Base-by-base conservation (phyloP, 2,329 filamentous ascomycete species). In the Hypoxylon sp. region DNA sequence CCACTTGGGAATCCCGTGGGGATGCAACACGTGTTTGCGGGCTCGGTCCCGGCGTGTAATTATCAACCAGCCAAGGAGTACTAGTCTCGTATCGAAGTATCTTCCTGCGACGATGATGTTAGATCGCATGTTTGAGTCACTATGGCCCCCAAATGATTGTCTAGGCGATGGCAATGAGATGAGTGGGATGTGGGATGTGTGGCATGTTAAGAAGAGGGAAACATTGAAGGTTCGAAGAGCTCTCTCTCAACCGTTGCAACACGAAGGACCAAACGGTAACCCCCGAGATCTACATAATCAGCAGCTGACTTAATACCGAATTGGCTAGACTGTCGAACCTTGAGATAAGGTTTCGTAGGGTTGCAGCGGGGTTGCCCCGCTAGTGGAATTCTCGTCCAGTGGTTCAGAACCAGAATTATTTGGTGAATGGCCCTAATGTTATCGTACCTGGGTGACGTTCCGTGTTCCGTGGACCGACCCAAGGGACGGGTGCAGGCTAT, bases 331-430 rank as follows among this genome's bases (percentile, higher is more conserved):
- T 58, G 4, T 24, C 14, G 24, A 53, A 47, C 29, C 39, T 54
- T 56, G 13, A 71, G 65, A 66, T 71, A 71, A 71, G 55, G 65
- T 71, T 71, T 56, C 55, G 48, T 62, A 66, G 65, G 62, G 68
- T 68, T 68, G 52, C 61, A 59, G 68, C 47, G 57, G 68, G 64
- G 61, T 65, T 42, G 33, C 33, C 52, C 60, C 57, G 19, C 37
- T 37, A 55, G 47, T 37, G 19, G 19, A 48, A 47, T 44, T 65
- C 50, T 35, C 3, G 22, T 54, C 35, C 29, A 44, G 39, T 22
- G 17, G 39, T n/a, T n/a, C 39, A 44, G 39, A 44, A 22, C 39
- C 39, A 17, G 57, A 22, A 22, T 44, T 55, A 50, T 53, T 53
- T 37, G 47, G 47, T 63, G 31, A 56, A 17, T 46, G 29, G 39